Base-by-base conservation (phyloP, 192 early-diverging fungal genomes). In the Lobosporangium transversale region DNA sequence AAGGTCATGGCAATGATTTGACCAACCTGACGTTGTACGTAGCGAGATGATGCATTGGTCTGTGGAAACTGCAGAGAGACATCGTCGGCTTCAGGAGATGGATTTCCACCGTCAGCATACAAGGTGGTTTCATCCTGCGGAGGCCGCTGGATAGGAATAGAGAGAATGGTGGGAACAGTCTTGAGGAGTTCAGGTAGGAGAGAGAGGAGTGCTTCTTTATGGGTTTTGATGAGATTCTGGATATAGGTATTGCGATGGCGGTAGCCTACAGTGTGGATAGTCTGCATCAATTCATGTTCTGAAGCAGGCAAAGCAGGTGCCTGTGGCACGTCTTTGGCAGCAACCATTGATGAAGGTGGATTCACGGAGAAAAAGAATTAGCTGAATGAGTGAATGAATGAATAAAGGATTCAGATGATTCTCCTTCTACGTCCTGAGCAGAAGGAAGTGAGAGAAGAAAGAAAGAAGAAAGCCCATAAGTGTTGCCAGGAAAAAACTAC, bases 51-150 rank as follows among this genome's bases (percentile, higher is more conserved):
- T n/a, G 73, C 64, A 20, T 66, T 76, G 6, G 73, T 51, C 53
- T 76, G 73, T 5, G 73, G 64, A 31, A 62, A 52, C 9, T 14
- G 35, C 15, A 76, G 30, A 17, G 53, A 26, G 4, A 60, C 51
- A 17, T 32, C 44, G 30, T 65, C 73, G 15, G 58, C 26, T 17
- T 60, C 58, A 7, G 73, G 73, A 26, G 30, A 20, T 15, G 73
- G 64, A 47, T 67, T 76, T 24, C 73, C 59, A 15, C 73, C 73
- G 24, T 76, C 73, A 3, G 56, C 64, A 7, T 53, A 42, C 17
- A 76, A 45, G 18, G 66, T 58, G 14, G 58, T 14, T 52, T 67
- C 73, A 4, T 62, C 42, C 29, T 49, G 14, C 8, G 53, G 29
- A n/a, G 59, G 59, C 2, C 55, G 59, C 15, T 44, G 14, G 5